Percentiles rank a stretch among this genome's conserved stretches.
phyloP scores from a whole-genome alignment of 306 rosid genomes.

The Rosa lucieae region DNA sequence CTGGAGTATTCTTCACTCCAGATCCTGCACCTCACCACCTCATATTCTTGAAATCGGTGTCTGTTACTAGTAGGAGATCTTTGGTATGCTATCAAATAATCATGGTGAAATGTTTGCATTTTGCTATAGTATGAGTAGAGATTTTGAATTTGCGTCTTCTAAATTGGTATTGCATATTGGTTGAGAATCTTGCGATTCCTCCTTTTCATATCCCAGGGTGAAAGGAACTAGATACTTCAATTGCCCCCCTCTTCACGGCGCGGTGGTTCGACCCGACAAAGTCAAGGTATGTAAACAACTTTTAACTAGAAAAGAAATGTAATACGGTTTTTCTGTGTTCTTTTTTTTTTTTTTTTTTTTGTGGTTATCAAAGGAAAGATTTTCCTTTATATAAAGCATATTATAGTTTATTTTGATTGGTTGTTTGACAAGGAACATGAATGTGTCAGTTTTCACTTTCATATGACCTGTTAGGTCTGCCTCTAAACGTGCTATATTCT shows the following conservation, averaged over 20 bases:
- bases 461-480: background rate
- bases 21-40: background rate
- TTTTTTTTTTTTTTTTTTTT: too few relatives aligned
- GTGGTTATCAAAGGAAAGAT: background rate
- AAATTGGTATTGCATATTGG: constrained; percentile 7
- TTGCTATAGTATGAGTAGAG: background rate
- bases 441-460: background rate
- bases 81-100: background rate
- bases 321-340: background rate
- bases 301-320: background rate
- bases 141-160: background rate
- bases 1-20: background rate
- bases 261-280: constrained; percentile 84
- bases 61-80: background rate
- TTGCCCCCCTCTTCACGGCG: constrained; percentile 76
- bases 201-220: constrained; percentile 51
- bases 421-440: background rate
- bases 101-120: background rate
- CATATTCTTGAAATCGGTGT: background rate
- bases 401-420: background rate
- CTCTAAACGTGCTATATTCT: background rate
- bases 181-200: constrained; percentile 13
- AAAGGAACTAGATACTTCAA: constrained; percentile 75
- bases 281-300: constrained; percentile 59
- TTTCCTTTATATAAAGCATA: background rate